Evolutionary conservation across 148 eudicot genomes (phyloP).

Genomic region (Camellia granthamiana): DNA sequence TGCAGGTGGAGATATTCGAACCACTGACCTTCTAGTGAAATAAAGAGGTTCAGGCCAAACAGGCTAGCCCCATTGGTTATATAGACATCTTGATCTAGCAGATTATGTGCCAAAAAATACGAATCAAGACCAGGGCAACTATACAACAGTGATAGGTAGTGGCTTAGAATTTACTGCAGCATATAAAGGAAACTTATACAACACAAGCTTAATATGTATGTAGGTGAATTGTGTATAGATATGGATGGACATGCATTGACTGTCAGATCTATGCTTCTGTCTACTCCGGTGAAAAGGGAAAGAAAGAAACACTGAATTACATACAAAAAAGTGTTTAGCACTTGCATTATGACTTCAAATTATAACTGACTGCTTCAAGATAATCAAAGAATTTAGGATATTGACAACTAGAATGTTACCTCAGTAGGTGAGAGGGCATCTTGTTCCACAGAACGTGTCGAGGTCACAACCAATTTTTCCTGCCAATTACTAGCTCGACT

Average conservation of each 20-base stretch:
- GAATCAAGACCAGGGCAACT: not conserved
- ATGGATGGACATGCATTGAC: not conserved
- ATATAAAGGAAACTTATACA: not conserved
- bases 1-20: no score
- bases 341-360: not conserved
- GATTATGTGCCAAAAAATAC: not conserved
- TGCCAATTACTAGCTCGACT: conserved; percentile 99
- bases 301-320: not conserved
- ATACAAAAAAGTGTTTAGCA: not conserved
- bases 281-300: not conserved
- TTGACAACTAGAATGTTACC: conserved; percentile 38
- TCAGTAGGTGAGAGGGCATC: conserved; percentile 94
- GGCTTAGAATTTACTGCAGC: not conserved
- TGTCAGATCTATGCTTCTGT: not conserved
- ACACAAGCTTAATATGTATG: not conserved
- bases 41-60: no score
- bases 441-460: conserved; percentile 95
- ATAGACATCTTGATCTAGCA: not conserved
- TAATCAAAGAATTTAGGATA: not conserved
- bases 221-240: not conserved
- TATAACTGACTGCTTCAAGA: not conserved
- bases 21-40: no score
- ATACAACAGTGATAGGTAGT: not conserved
- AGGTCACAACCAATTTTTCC: conserved; percentile 93
- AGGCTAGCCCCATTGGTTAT: no score